Percentiles rank a stretch among this genome's conserved stretches.
Evolutionary conservation across 768 basidiomycete genomes (phyloP).

Genomic region (Russula griseocarnosa): DNA sequence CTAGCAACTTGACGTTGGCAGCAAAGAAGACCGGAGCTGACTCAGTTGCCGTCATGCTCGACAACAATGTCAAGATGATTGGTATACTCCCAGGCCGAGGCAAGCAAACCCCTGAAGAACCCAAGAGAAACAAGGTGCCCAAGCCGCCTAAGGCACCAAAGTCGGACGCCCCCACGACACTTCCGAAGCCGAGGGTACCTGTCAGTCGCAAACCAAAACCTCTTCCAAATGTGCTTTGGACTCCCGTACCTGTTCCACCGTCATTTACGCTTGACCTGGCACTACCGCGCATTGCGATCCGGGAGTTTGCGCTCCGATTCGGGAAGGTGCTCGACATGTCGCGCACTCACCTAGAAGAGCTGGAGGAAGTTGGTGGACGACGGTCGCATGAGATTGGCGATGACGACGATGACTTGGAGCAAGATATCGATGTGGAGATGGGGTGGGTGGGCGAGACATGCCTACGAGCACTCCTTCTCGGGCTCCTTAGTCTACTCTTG

Average conservation of each 20-base stretch:
- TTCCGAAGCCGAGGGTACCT: slow-evolving; percentile 24
- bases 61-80: slow-evolving; percentile 35
- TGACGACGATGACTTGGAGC: slow-evolving; percentile 30
- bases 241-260: slow-evolving; percentile 39
- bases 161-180: slow-evolving; percentile 13
- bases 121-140: slow-evolving; percentile 14
- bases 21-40: slow-evolving; percentile 39
- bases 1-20: slow-evolving; percentile 39
- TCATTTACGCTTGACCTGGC: slow-evolving; percentile 45
- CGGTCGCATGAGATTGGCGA: slow-evolving; percentile 41
- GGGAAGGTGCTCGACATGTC: slow-evolving; percentile 48
- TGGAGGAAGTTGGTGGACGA: slow-evolving; percentile 40
- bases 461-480: slow-evolving; percentile 57
- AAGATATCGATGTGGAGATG: slow-evolving; percentile 31
- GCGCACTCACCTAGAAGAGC: slow-evolving; percentile 59
- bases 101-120: slow-evolving; percentile 25
- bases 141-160: slow-evolving; percentile 31
- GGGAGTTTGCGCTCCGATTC: slow-evolving; percentile 72
- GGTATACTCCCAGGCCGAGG: slow-evolving; percentile 34
- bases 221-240: slow-evolving; percentile 55
- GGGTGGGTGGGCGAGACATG: slow-evolving; percentile 67
- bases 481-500: slow-evolving; percentile 52
- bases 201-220: slow-evolving; percentile 30
- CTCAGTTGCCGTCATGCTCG: slow-evolving; percentile 41
- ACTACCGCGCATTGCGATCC: slow-evolving; percentile 62